Evolutionary conservation across 805 yeast species (phyloP).

Genomic region (Suhomyces canberraensis): DNA sequence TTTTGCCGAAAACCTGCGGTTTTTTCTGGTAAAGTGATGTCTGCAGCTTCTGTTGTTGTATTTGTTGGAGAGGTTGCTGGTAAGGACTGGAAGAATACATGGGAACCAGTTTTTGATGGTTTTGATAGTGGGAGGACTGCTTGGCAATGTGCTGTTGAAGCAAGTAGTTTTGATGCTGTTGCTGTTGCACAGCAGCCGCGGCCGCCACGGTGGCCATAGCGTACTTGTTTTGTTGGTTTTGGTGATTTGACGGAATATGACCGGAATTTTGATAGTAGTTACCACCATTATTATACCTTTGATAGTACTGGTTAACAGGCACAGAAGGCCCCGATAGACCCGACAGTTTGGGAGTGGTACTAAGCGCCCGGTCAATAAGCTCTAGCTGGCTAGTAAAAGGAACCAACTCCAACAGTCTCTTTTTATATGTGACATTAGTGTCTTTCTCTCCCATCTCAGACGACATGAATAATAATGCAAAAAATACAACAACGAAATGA

Average conservation of each 20-base stretch:
- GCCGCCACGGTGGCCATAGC: slow-evolving; percentile 29
- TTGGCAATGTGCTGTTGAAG: slow-evolving; percentile 14
- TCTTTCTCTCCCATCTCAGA: neutral
- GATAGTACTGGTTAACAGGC: too few relatives aligned
- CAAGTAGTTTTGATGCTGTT: slow-evolving; percentile 17
- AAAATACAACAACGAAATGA: slow-evolving; percentile 6
- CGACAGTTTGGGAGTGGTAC: slow-evolving; percentile 6
- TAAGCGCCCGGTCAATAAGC: slow-evolving; percentile 15
- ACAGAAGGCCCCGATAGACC: too few relatives aligned
- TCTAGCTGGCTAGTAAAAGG: slow-evolving; percentile 31
- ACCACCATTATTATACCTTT: slow-evolving; percentile 1
- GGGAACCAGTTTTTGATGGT: slow-evolving; percentile 7
- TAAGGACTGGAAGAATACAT: slow-evolving; percentile 1
- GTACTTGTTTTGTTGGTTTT: slow-evolving; percentile 19
- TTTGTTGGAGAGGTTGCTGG: slow-evolving; percentile 1
- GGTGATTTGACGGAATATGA: neutral
- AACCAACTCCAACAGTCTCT: slow-evolving; percentile 21
- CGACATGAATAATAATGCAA: slow-evolving; percentile 4
- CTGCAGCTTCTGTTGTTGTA: slow-evolving; percentile 2
- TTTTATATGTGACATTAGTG: slow-evolving; percentile 16
- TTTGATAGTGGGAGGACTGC: slow-evolving; percentile 3
- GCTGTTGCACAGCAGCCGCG: slow-evolving; percentile 32
- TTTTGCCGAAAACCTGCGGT: slow-evolving; percentile 1
- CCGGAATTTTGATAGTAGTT: slow-evolving; percentile 3
- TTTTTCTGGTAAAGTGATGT: slow-evolving; percentile 2